A percentile compares a stretch with the other conserved stretches of the same genome.
Conservation (phyloP, 345 rosid species). For the Euphorbia tirucalli region DNA sequence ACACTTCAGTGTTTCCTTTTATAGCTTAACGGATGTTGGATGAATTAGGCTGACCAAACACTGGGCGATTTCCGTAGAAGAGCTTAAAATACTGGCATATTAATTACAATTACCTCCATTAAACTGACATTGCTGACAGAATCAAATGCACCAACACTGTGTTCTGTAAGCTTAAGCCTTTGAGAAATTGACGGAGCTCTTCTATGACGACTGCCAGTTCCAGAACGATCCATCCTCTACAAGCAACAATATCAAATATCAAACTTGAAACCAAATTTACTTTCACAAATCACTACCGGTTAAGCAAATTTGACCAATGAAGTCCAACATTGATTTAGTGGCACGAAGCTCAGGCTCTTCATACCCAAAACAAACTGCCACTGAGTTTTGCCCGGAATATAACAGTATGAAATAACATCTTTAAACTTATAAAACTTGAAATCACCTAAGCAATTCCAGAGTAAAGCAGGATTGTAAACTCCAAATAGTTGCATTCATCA, state of each 20-base stretch:
- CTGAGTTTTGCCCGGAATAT: too few species aligned
- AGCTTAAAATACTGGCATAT: background rate
- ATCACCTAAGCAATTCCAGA: background rate
- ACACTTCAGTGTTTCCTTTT: too few species aligned
- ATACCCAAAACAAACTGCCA: background rate
- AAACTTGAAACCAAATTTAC: slow-evolving; percentile 4
- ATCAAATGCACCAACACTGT: slow-evolving; percentile 50
- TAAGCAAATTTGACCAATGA: background rate
- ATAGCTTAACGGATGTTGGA: too few species aligned
- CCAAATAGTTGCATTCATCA: too few species aligned
- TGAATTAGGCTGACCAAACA: too few species aligned
- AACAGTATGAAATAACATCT: background rate
- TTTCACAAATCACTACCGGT: slow-evolving; percentile 2
- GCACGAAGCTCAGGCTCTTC: background rate
- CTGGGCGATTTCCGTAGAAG: too few species aligned
- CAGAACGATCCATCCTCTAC: slow-evolving; percentile 86
- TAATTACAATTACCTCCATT: slow-evolving; percentile 69
- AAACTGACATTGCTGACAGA: slow-evolving; percentile 76
- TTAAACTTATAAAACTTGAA: background rate
- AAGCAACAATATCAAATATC: slow-evolving; percentile 22
- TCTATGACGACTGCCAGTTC: slow-evolving; percentile 71
- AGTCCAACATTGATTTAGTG: background rate
- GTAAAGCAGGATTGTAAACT: too few species aligned
- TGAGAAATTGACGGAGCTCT: slow-evolving; percentile 60
- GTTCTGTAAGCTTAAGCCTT: slow-evolving; percentile 61